Percentiles rank a stretch among this genome's conserved stretches.
These are phyloP conservation scores for Chlamydomonas reinhardtii DNA, from an alignment of 163 green algal genomes.

Conservation along the genomic window DNA sequence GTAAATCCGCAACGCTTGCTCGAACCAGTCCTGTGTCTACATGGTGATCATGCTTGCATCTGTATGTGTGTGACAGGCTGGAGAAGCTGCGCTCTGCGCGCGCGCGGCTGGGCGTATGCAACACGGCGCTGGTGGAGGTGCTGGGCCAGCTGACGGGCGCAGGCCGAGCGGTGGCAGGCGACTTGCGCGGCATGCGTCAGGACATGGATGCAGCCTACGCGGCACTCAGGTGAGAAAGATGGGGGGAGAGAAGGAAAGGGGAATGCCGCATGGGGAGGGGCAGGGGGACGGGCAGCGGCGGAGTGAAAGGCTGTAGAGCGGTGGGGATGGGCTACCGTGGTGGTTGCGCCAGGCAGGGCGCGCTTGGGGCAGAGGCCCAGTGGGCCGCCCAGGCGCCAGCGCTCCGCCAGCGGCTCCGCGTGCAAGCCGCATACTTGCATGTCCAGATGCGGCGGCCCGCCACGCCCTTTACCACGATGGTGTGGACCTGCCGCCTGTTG, in stretches of 20 bases:
- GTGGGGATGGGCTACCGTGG: not conserved
- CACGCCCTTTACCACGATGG: not conserved
- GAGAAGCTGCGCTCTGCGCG: not conserved
- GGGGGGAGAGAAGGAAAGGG: no score
- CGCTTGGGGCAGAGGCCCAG: not conserved
- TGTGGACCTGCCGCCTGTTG: no score
- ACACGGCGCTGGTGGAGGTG: not conserved
- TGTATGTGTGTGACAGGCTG: slow-evolving; percentile 1
- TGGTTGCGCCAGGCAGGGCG: no score
- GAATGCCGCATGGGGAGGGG: not conserved
- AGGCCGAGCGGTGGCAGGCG: not conserved
- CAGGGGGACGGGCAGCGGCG: not conserved
- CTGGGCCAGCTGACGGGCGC: not conserved
- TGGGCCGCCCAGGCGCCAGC: not conserved
- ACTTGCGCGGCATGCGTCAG: slow-evolving; percentile 25
- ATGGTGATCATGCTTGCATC: not conserved
- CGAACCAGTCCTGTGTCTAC: no score
- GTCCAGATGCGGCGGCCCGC: no score
- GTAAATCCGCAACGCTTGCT: not conserved
- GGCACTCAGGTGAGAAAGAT: not conserved
- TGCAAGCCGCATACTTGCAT: no score
- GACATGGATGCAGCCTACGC: slow-evolving; percentile 22
- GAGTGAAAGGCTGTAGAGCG: not conserved
- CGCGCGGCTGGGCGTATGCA: not conserved
- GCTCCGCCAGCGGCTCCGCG: not conserved